Base-by-base conservation (phyloP, 305 asterid genomes). In the Ilex paraguariensis region DNA sequence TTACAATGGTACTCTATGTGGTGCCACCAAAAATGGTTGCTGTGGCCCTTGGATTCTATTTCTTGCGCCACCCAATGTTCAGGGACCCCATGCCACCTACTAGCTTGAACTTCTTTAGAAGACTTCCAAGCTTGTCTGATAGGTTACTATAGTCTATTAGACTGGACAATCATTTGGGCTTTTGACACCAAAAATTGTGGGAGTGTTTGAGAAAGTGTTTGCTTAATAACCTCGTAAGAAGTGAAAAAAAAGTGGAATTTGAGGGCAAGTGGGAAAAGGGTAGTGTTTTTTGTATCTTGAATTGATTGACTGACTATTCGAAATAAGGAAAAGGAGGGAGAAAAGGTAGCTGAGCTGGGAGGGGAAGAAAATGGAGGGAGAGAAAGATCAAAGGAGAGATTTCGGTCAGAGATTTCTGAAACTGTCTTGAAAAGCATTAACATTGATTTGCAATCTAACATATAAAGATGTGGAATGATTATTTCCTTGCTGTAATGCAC, bases 1-100 rank as follows among this genome's bases (percentile, higher is more conserved):
- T 89, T 31, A 82, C 97, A 5, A 73, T 87, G 52, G 75, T 75
- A 3, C 70, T 87, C 56, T 92, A 85, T 48, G 74, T 63, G 1
- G 97, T 92, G 72, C 98, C 97, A 46, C 86, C 98, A 6, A 89
- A 92, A 73, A 92, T 92, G 97, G 98, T 90, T 68, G 96, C 96
- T 16, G 98, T 92, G 86, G 97, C 97, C 3, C 79, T 92, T 3
- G 98, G 97, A 31, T 92, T 92, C 73, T 92, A 85, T 72, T 85
- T 85, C 71, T 82, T 92, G 60, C 93, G 97, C 16, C 98, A 92
- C 71, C 98, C 97, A 13, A 92, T 92, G 96, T 92, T 92, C 72
- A 79, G 97, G 79, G 95, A 92, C 57, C 95, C 98, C 5, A 87
- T 87, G 98, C 98, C 97, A 6, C 87, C 97, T 33, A 84, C 87